These are phyloP conservation scores for Pythium phragmitis DNA, from an alignment of 352 stramenopile genomes.

Conservation along the genomic window DNA sequence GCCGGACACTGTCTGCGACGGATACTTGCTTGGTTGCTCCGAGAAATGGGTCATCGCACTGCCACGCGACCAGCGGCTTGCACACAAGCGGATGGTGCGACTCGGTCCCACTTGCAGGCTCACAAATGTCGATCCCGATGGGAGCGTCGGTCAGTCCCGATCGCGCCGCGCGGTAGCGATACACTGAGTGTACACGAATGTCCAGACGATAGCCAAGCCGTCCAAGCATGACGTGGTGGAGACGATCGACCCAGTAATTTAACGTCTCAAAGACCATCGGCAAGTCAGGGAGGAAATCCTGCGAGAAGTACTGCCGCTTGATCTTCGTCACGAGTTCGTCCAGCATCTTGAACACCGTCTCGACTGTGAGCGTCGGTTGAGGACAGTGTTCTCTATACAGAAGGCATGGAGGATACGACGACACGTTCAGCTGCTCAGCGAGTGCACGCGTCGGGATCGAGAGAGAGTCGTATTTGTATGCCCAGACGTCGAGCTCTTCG, in stretches of 20 bases:
- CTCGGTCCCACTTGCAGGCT: not conserved
- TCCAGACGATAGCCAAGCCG: not conserved
- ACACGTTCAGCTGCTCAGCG: constrained; percentile 12
- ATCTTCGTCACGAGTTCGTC: constrained; percentile 16
- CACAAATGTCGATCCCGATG: not conserved
- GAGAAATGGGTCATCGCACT: constrained; percentile 7
- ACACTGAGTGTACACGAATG: constrained; percentile 4
- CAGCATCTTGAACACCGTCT: constrained; percentile 24
- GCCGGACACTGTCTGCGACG: constrained; percentile 5
- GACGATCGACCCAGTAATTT: constrained; percentile 23
- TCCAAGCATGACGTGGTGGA: constrained; percentile 18
- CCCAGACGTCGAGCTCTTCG: constrained; percentile 7
- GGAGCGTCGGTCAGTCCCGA: not conserved
- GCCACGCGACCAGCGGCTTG: constrained; percentile 9
- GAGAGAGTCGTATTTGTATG: constrained; percentile 26
- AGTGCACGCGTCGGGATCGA: constrained; percentile 18
- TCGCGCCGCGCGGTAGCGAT: not conserved
- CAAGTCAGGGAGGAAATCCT: not conserved
- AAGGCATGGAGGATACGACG: constrained; percentile 19
- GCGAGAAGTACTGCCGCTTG: not conserved
- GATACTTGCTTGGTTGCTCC: not conserved
- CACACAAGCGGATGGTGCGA: constrained; percentile 4
- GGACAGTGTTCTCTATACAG: constrained; percentile 12
- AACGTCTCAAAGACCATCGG: constrained; percentile 11
- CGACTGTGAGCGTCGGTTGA: not conserved